Conservation (phyloP, 805 yeast genomes). For the Ogataea ramenticola region DNA sequence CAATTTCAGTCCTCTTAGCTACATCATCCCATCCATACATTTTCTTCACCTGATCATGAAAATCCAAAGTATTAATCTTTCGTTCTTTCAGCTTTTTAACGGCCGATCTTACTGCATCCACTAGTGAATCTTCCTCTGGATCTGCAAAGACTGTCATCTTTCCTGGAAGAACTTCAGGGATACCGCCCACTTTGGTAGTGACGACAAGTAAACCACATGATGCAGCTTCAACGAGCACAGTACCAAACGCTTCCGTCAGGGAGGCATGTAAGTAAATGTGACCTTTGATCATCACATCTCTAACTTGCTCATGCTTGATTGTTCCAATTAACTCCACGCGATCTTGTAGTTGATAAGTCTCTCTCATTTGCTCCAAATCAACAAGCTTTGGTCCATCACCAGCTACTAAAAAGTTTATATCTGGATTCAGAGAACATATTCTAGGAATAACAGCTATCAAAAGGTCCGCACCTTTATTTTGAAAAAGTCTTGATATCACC, state of each 20-base stretch:
- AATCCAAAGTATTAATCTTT: conserved; percentile 59
- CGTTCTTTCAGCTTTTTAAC: conserved; percentile 50
- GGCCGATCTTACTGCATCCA: conserved; percentile 65
- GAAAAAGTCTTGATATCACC: conserved; percentile 83
- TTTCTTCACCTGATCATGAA: conserved; percentile 67
- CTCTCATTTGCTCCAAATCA: conserved; percentile 94
- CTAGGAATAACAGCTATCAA: conserved; percentile 78
- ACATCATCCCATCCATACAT: conserved; percentile 94
- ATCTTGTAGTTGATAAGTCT: conserved; percentile 75
- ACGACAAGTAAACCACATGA: conserved; percentile 91
- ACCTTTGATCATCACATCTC: conserved; percentile 89
- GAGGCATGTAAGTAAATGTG: conserved; percentile 92
- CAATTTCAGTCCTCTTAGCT: conserved; percentile 77
- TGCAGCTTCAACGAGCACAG: conserved; percentile 95
- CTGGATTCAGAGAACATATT: conserved; percentile 55
- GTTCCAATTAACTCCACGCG: conserved; percentile 81
- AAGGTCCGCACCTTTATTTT: conserved; percentile 95
- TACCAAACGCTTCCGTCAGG: conserved; percentile 95
- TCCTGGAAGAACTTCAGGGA: conserved; percentile 89
- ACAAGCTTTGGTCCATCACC: conserved; percentile 97
- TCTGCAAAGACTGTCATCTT: conserved; percentile 91
- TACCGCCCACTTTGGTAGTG: conserved; percentile 94
- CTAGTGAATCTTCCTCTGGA: conserved; percentile 80
- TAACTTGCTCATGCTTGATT: conserved; percentile 84
- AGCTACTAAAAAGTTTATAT: conserved; percentile 77